Evolutionary conservation across 257 asterid species (phyloP), one percentile per base, ranked within the genome.

Genomic region (Jacaranda mimosifolia): DNA sequence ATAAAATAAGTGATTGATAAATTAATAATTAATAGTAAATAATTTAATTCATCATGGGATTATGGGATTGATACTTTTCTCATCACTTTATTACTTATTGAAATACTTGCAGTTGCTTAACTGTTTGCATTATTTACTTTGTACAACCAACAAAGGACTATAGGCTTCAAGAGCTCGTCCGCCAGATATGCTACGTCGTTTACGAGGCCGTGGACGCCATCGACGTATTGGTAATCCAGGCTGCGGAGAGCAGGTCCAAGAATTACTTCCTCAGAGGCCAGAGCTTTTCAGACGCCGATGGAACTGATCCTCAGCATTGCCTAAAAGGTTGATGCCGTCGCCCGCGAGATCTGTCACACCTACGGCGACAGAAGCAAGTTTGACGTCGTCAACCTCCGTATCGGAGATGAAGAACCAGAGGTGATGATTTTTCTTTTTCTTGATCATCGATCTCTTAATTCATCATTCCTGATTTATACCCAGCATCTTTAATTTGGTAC

Each of bases 181-280:
- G 82, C 3, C 79, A 62, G 73, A 82, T 82, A 7, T 68, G 68
- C 63, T 52, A 51, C 72, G 70, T 82, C 56, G 85, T 82, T 7
- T 73, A 80, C 63, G 83, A 85, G n/a, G 88, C 83, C 0, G 84
- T 82, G 4, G 83, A 82, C 72, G 53, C 76, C 5, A 77, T 83
- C 53, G 84, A 83, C n/a, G 80, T 75, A 3, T 80, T 72, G 60
- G 81, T 81, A 12, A 76, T 68, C 0, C 76, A 76, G 66, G 82
- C 80, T 32, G 62, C 72, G 1, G 76, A 74, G 45, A 69, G 35
- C 55, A 74, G 14, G 68, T 79, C 86, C 63, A 38, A 19, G 45
- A 42, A 6, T 4, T 60, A 62, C 77, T 5, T 78, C 18, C 0
- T 9, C n/a, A n/a, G n/a, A n/a, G n/a, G n/a, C n/a, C 6, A 52